These are phyloP conservation scores for Alternaria longipes DNA, from an alignment of 2,329 filamentous ascomycete genomes.

Conservation along the genomic window DNA sequence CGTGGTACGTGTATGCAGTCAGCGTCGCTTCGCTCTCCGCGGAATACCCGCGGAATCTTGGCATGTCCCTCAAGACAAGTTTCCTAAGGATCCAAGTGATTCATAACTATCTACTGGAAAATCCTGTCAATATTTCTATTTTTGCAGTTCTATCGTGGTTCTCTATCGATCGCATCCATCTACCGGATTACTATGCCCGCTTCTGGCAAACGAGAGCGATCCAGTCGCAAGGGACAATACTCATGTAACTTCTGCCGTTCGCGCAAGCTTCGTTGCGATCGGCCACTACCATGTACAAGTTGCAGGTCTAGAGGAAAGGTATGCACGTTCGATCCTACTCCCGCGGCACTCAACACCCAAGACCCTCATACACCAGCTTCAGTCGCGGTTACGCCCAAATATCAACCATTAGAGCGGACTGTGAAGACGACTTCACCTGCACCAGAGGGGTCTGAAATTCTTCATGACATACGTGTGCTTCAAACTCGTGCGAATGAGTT, in stretches of 20 bases:
- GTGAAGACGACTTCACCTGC: neutral
- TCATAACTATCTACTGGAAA: neutral
- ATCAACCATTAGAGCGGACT: neutral
- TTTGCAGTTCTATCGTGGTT: neutral
- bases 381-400: neutral
- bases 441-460: neutral
- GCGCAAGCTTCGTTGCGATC: conserved; percentile 40
- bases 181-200: neutral
- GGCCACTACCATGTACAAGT: conserved; percentile 39
- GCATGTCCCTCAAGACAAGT: neutral
- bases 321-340: conserved; percentile 22
- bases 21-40: neutral
- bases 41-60: neutral
- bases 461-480: neutral
- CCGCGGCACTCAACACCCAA: neutral
- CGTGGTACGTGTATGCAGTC: neutral
- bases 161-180: neutral
- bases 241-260: conserved; percentile 39
- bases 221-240: conserved; percentile 23
- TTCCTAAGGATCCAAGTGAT: neutral
- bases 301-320: conserved; percentile 31
- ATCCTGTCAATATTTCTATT: neutral
- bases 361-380: neutral
- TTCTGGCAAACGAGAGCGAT: neutral
- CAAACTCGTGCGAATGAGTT: neutral